phyloP scores from a whole-genome alignment of 2,329 filamentous ascomycete species.

The Fusarium cyanostomum region DNA sequence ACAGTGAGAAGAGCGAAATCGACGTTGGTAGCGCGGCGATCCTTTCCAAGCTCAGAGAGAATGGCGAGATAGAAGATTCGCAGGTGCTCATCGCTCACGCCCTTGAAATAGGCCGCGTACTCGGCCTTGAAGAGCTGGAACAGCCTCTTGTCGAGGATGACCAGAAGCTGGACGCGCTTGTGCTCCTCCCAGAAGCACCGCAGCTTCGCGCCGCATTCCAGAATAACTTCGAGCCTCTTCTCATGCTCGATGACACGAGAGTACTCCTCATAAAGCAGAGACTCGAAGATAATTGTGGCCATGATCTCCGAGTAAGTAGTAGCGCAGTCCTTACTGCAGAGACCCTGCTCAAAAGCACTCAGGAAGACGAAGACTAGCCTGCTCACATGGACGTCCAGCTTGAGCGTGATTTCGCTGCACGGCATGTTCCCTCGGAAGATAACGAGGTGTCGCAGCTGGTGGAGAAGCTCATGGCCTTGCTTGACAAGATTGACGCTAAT shows the following conservation, averaged over 20 bases:
- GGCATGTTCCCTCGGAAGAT: conserved; percentile 51
- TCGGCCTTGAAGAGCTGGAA: conserved; percentile 50
- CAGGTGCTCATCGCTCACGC: conserved; percentile 44
- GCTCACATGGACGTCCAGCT: conserved; percentile 48
- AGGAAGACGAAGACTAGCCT: conserved; percentile 56
- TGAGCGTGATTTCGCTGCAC: conserved; percentile 51
- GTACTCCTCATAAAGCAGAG: conserved; percentile 39
- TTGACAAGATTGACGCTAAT: conserved; percentile 51
- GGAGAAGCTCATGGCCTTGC: conserved; percentile 54
- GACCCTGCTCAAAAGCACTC: conserved; percentile 54
- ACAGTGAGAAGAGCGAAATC: conserved; percentile 53
- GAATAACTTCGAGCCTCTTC: conserved; percentile 31
- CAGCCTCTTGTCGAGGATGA: conserved; percentile 50
- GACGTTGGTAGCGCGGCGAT: conserved; percentile 44
- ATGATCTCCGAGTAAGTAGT: conserved; percentile 55
- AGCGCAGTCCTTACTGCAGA: conserved; percentile 46
- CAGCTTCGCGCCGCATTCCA: conserved; percentile 40
- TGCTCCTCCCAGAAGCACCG: conserved; percentile 40
- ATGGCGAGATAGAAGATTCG: conserved; percentile 54
- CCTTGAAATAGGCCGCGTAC: conserved; percentile 43
- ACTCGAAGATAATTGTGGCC: conserved; percentile 39
- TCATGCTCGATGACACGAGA: conserved; percentile 35
- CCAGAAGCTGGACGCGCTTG: conserved; percentile 46
- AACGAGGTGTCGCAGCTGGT: conserved; percentile 60
- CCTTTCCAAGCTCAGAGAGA: conserved; percentile 50